Evolutionary conservation across 2,329 filamentous ascomycete species (phyloP).

Genomic region (Diaporthe sp.): DNA sequence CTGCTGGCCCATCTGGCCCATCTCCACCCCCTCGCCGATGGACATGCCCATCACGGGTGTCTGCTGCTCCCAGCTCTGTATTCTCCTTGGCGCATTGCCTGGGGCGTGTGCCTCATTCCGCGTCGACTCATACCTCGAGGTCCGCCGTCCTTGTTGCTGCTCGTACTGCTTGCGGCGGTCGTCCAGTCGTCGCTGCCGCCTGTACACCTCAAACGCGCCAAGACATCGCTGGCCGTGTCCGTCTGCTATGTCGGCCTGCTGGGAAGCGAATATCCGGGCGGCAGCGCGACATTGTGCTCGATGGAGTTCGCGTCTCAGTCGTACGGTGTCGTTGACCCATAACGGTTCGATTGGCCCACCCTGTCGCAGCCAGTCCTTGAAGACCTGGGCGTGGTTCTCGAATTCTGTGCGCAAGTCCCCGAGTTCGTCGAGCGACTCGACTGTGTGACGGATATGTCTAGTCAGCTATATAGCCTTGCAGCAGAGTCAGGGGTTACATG

Average conservation of each 20-base stretch:
- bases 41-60: constrained; percentile 36
- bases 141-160: constrained; percentile 47
- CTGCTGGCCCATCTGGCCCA: constrained; percentile 37
- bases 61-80: constrained; percentile 38
- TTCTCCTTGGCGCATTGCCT: constrained; percentile 17
- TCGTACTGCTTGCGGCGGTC: constrained; percentile 51
- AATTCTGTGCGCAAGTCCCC: constrained; percentile 59
- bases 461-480: constrained; percentile 5
- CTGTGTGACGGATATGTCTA: constrained; percentile 48
- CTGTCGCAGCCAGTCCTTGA: constrained; percentile 66
- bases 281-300: constrained; percentile 70
- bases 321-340: constrained; percentile 67
- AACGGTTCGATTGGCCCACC: constrained; percentile 68
- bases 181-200: constrained; percentile 56
- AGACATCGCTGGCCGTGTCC: constrained; percentile 58
- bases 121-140: constrained; percentile 38
- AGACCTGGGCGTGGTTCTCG: constrained; percentile 60
- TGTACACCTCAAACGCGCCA: constrained; percentile 67
- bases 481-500: constrained; percentile 4
- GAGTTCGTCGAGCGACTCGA: constrained; percentile 66
- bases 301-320: constrained; percentile 65
- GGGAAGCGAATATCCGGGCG: constrained; percentile 65
- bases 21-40: constrained; percentile 36
- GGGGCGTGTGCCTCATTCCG: constrained; percentile 41
- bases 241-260: constrained; percentile 57